A percentile compares a stretch with the other conserved stretches of the same genome.
Evolutionary conservation across 1,284 basidiomycete genomes (phyloP).

Genomic region (Ganoderma sp.): DNA sequence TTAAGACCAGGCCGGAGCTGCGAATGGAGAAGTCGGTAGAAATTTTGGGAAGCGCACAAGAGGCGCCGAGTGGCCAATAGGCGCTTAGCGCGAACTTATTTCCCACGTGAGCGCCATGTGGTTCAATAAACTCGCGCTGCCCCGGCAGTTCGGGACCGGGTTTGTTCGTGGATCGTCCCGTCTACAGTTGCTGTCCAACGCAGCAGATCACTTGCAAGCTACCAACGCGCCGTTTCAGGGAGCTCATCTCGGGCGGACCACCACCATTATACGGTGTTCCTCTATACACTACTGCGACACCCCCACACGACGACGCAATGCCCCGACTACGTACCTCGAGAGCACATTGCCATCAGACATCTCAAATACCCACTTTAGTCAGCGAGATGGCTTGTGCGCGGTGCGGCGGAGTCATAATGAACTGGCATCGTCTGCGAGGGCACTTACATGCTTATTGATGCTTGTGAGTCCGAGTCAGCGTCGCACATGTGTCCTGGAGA

Average conservation of each 20-base stretch:
- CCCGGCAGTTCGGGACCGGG: not conserved
- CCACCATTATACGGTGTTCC: not conserved
- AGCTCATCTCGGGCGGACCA: not conserved
- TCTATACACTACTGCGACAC: not conserved
- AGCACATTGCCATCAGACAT: not conserved
- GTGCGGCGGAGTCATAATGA: not conserved
- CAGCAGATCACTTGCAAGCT: not conserved
- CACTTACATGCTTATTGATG: not conserved
- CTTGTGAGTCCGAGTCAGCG: not conserved
- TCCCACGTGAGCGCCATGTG: not conserved
- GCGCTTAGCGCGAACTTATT: not conserved
- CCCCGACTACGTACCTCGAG: not conserved
- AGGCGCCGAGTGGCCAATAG: not conserved
- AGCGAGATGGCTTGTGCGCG: not conserved
- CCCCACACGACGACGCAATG: not conserved
- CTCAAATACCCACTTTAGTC: not conserved
- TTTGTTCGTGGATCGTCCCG: not conserved
- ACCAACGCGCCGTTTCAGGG: not conserved
- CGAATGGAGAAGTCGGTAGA: slow-evolving; percentile 12
- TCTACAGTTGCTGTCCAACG: not conserved
- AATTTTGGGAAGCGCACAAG: slow-evolving; percentile 28
- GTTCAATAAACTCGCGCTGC: not conserved
- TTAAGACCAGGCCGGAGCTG: slow-evolving; percentile 10
- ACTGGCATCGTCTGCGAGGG: not conserved
- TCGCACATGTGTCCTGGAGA: not conserved